Conservation (phyloP, 208 protist species). For the Borovskyia barvae region DNA sequence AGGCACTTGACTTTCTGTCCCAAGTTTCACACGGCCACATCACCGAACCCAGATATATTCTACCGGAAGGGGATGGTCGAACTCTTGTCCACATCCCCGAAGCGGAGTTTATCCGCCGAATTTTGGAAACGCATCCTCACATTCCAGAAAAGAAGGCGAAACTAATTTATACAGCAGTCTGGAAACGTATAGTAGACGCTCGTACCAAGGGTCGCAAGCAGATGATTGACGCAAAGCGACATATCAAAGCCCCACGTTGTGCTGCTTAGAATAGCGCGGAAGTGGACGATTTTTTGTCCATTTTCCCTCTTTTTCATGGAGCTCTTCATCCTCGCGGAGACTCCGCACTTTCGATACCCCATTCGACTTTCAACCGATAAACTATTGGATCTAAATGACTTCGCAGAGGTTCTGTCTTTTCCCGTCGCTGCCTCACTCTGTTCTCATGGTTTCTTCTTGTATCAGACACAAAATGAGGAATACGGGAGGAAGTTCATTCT, state of each 20-base stretch:
- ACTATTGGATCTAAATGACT: no score
- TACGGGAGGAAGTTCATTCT: no score
- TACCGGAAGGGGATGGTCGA: constrained; percentile 85
- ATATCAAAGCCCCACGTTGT: constrained; percentile 53
- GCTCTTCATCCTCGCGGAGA: no score
- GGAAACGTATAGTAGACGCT: constrained; percentile 86
- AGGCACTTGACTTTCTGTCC: constrained; percentile 68
- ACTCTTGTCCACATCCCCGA: constrained; percentile 90
- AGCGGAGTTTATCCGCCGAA: constrained; percentile 79
- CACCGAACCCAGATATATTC: constrained; percentile 64
- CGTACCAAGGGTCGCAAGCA: constrained; percentile 85
- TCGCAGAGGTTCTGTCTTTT: no score
- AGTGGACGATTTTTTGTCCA: no score
- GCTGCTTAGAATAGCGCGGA: constrained; percentile 36
- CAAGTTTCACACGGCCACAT: constrained; percentile 60
- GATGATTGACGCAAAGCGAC: constrained; percentile 77
- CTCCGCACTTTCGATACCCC: no score
- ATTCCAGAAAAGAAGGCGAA: constrained; percentile 85
- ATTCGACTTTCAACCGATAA: no score
- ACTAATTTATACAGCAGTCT: constrained; percentile 85
- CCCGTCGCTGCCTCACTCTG: no score
- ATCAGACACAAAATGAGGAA: no score
- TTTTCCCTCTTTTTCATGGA: no score
- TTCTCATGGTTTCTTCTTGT: neutral
- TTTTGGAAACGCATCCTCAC: constrained; percentile 59